Evolutionary conservation across 257 asterid species (phyloP).

Genomic region (Scutellaria baicalensis): DNA sequence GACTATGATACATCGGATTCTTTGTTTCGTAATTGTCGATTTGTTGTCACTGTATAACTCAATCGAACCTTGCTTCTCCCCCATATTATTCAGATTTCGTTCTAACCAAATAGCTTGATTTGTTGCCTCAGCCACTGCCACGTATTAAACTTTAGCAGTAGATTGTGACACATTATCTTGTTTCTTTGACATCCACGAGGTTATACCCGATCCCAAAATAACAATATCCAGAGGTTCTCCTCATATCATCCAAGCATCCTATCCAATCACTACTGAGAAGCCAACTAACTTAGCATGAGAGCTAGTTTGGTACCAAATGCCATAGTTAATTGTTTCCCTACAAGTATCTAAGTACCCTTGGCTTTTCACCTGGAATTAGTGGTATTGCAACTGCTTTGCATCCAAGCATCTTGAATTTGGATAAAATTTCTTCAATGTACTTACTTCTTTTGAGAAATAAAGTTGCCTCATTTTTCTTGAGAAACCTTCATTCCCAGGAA

Average conservation of each 20-base stretch:
- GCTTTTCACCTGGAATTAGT: not conserved
- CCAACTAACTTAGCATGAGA: not conserved
- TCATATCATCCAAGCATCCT: not conserved
- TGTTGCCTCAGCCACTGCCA: not conserved
- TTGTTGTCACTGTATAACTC: not conserved
- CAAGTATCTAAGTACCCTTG: not conserved
- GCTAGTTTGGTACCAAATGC: not conserved
- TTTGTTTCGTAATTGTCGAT: not conserved
- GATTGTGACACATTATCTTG: not conserved
- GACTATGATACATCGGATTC: not conserved
- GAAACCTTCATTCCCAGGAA: not conserved
- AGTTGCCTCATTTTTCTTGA: not conserved
- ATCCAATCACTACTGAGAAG: not conserved
- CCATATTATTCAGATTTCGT: not conserved
- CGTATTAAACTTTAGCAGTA: not conserved
- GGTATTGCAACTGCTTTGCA: not conserved
- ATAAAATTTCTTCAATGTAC: not conserved
- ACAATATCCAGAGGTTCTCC: not conserved
- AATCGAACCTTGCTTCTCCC: not conserved
- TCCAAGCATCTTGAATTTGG: not conserved
- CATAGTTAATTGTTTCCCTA: not conserved
- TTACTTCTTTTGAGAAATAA: not conserved
- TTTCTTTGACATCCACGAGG: not conserved
- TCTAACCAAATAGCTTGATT: not conserved
- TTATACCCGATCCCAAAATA: not conserved